Base-by-base conservation (phyloP, 495 filamentous ascomycete species). In the Podospora didyma region DNA sequence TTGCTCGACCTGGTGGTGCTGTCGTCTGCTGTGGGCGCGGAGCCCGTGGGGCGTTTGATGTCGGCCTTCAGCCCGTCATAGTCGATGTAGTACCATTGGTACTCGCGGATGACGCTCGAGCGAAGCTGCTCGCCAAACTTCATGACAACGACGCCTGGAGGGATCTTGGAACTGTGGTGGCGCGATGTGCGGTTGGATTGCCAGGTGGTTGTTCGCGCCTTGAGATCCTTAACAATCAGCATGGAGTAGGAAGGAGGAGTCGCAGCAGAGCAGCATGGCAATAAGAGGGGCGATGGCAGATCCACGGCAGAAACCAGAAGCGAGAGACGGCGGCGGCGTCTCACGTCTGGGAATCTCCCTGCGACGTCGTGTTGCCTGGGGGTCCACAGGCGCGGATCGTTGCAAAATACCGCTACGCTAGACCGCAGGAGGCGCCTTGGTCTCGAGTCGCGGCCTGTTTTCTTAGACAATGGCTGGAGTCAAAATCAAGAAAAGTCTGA, bases 51-150 rank as follows among this genome's bases (percentile, higher is more conserved):
- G 31, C 79, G 86, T 70, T 93, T 96, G 56, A 99, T 85, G 59
- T 89, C 85, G 61, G 78, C 77, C 74, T 99, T 99, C 46, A 99
- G 82, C 56, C 87, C 89, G 62, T 97, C 91, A 73, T 99, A 99
- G 70, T 87, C 86, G 73, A 99, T 97, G 76, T 97, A 99, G 79
- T 95, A 88, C 81, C 90, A 95, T 70, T 89, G 85, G 76, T 92
- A 98, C 71, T 97, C 94, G 76, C 87, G 88, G 73, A 97, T 91
- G 65, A 96, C 83, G 60, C 92, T 96, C 56, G 89, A 90, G 41
- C 88, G 88, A 58, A 99, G 84, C 78, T 97, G 91, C 70, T 96
- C 88, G 67, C 94, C 94, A 81, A 99, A 99, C 79, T 96, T 97
- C 76, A 74, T 77, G 69, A 68, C 71, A 73, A 81, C 62, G 51